Conservation (phyloP, 2,329 filamentous ascomycete species). For the Trichoderma sp. region DNA sequence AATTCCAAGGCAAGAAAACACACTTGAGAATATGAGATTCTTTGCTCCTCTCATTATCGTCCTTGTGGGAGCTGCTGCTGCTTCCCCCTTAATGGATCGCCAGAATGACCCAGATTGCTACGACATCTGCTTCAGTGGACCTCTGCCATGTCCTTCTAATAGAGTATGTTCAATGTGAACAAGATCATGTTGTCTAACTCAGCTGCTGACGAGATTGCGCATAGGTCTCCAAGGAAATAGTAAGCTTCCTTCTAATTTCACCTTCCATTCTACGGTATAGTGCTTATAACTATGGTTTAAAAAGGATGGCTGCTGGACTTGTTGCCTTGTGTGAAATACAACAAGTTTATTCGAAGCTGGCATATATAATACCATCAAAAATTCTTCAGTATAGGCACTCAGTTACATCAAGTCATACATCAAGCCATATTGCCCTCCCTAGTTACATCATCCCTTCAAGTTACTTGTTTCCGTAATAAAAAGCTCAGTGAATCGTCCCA, state of each 20-base stretch:
- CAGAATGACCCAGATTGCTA: background rate
- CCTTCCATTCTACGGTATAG: background rate
- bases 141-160: slow-evolving; percentile 8
- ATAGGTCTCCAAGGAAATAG: background rate
- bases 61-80: background rate
- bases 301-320: slow-evolving; percentile 2
- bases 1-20: too few species aligned
- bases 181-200: background rate
- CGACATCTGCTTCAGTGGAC: background rate
- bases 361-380: background rate
- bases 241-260: background rate
- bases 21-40: background rate
- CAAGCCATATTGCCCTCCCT: background rate
- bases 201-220: background rate
- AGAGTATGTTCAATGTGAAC: background rate
- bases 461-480: too few species aligned
- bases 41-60: background rate
- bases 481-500: background rate
- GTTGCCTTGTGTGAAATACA: background rate
- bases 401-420: background rate
- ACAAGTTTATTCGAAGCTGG: background rate
- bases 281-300: background rate
- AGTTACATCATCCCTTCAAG: background rate
- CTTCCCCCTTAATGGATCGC: background rate
- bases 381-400: background rate